Evolutionary conservation across 805 yeast species (phyloP), one percentile per base, ranked within the genome.

Genomic region (Ogataea haglerorum): DNA sequence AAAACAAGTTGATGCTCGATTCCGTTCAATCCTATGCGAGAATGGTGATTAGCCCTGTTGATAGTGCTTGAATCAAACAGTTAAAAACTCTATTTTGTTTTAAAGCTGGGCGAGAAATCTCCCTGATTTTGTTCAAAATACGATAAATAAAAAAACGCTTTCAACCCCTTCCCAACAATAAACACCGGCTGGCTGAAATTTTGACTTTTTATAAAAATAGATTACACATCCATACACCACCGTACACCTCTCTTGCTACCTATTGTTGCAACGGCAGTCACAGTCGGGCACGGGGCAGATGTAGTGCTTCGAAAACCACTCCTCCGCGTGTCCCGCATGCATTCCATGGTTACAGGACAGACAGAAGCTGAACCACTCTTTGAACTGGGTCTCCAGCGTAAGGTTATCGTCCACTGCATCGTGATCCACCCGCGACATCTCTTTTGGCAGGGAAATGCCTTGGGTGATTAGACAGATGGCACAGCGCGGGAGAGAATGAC

Each of bases 231-330:
- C 32, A 6, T 40, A 29, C 43, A 40, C 43, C 43, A 17, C 15
- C 17, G n/a, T 6, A 10, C 7, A 30, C 9, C 12, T 14, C 3
- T 6, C 19, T 10, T 19, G 16, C 27, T 24, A 34, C 24, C 48
- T 54, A 52, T 75, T 79, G 52, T 83, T 84, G 60, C 98, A 91
- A 36, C 77, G 69, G 56, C 99, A 91, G 29, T 72, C 69, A 56
- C 99, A 91, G 30, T 89, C 95, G 0, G 97, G 96, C 3, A 91
- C 95, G 0, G 99, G 97, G 56, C 99, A 91, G 1, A 85, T 77
- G 41, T 76, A 77, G 54, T 90, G 95, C 58, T 81, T 82, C 18
- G 82, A 75, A 60, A 91, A 91, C 99, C 99, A 91, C 54, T 90
- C 95, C 48, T 86, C 89, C 0, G 97, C 97, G 60, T 91, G 99